Conservation (phyloP, 164 flowering plant genomes). For the Hamamelis virginiana region DNA sequence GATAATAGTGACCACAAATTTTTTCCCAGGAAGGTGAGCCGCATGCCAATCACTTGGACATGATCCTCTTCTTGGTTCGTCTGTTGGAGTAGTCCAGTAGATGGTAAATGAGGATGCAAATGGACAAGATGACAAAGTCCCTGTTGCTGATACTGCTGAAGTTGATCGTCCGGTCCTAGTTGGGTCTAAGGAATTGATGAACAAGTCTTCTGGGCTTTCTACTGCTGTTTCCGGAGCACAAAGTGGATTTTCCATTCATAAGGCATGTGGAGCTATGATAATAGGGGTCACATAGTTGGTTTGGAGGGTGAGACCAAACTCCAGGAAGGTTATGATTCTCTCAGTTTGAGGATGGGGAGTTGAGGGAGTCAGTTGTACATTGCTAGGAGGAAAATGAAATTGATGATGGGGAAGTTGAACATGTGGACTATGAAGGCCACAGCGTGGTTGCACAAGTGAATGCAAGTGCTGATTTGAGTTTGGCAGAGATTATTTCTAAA, state of each 20-base stretch:
- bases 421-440: conserved; percentile 65
- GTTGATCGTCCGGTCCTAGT: conserved; percentile 3
- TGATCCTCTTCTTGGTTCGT: too few species aligned
- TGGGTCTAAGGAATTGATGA: conserved; percentile 13
- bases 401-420: conserved; percentile 52
- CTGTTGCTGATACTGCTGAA: conserved; percentile 11
- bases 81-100: conserved; percentile 2
- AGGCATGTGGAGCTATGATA: conserved; percentile 15
- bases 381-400: conserved; percentile 47
- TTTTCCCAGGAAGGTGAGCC: too few species aligned
- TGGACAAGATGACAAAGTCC: conserved; percentile 8
- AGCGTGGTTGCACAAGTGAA: too few species aligned
- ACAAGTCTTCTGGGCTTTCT: conserved; percentile 7
- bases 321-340: conserved; percentile 64
- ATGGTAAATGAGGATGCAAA: neutral
- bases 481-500: too few species aligned
- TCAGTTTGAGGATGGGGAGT: conserved; percentile 77
- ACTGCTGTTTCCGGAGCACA: neutral
- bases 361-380: conserved; percentile 45
- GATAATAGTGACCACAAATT: too few species aligned
- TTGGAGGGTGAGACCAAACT: conserved; percentile 17
- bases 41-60: too few species aligned
- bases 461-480: too few species aligned
- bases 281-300: conserved; percentile 13
- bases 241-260: conserved; percentile 15